phyloP scores from a whole-genome alignment of 306 rosid genomes.

The Biancaea sappan region DNA sequence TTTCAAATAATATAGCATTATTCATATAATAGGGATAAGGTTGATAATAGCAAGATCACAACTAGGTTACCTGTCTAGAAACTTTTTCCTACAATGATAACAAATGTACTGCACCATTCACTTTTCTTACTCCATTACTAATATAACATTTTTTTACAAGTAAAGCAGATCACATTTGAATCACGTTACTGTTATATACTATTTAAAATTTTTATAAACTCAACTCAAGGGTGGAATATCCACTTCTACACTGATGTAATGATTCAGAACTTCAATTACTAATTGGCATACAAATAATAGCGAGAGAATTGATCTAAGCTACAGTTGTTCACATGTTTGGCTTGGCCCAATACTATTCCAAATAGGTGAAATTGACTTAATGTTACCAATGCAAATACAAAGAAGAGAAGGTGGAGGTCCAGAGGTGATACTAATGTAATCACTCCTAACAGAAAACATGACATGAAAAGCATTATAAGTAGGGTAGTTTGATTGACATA shows the following conservation, averaged over 20 bases:
- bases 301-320: neutral
- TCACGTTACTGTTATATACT: neutral
- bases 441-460: neutral
- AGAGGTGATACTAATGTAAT: neutral
- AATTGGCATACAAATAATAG: neutral
- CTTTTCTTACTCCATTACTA: neutral
- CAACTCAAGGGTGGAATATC: neutral
- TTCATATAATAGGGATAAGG: slow-evolving; percentile 2
- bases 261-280: neutral
- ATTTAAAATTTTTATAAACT: neutral
- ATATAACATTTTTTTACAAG: neutral
- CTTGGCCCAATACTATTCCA: neutral
- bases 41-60: neutral
- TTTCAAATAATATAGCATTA: neutral
- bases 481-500: neutral
- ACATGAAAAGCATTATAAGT: slow-evolving; percentile 7
- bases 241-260: neutral
- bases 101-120: neutral
- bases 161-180: neutral
- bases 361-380: neutral
- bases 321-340: neutral
- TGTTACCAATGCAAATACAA: neutral
- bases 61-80: neutral
- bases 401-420: slow-evolving; percentile 5
- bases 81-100: neutral